Evolutionary conservation across 345 rosid species (phyloP), one percentile per base, ranked within the genome.

Genomic region (Noccaea caerulescens): DNA sequence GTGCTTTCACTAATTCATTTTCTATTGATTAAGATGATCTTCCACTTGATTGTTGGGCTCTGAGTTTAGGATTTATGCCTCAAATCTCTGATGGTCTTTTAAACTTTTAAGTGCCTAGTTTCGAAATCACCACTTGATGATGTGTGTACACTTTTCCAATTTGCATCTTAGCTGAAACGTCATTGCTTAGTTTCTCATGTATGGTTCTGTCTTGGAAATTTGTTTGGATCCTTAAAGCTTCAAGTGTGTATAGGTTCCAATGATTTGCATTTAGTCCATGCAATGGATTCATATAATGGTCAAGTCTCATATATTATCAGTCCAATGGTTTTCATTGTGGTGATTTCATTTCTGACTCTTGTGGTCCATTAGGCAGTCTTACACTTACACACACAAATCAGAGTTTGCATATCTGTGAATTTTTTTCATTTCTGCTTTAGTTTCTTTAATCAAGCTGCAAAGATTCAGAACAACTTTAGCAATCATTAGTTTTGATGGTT

Each of bases 381-480:
- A 18, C 20, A 18, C 20, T 18, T 18, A 18, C 20, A 6, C 52
- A 23, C 69, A 20, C 20, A 34, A 6, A 32, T 33, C 11, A 39
- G 46, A 62, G 57, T 55, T 55, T 54, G 44, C 60, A 41, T 42
- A 32, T 30, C 25, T 66, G 37, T 39, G 6, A 57, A 12, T 70
- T 46, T 10, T 18, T 20, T 20, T 20, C 10, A 4, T 13, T 47
- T 49, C 51, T 47, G 33, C 13, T 14, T 30, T 32, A 32, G 37
- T 41, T 8, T 36, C 52, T 25, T 45, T 13, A 2, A 5, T 6
- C 27, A 18, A 67, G 6, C 32, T 20, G 27, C 64, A 38, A n/a
- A 20, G 47, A n/a, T 51, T 12, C 39, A 8, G 23, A 12, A 65
- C 46, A 67, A 30, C 3, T 14, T 10, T 34, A 20, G 23, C 23